A percentile compares a stretch with the other conserved stretches of the same genome.
phyloP scores from a whole-genome alignment of 192 early-diverging fungal genomes.

The Kappamyces sp. region DNA sequence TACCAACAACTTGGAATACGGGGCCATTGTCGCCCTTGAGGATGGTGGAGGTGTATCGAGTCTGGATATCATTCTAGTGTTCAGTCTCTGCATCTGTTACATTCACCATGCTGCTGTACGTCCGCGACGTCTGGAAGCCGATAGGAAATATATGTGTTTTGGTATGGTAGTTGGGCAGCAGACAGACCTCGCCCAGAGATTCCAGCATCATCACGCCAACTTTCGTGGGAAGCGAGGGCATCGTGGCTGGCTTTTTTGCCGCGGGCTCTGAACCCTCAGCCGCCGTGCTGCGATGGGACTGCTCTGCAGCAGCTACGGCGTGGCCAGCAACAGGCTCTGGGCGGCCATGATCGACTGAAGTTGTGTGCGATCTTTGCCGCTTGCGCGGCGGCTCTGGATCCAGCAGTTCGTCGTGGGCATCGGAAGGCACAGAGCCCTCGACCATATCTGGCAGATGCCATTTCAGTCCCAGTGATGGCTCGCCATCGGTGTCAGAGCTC shows the following conservation, averaged over 20 bases:
- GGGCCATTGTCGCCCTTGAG: conserved; percentile 73
- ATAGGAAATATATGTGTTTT: conserved; percentile 92
- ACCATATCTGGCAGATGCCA: conserved; percentile 20
- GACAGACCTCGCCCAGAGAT: conserved; percentile 65
- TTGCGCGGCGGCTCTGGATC: not conserved
- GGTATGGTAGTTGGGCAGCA: conserved; percentile 75
- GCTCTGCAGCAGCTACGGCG: not conserved
- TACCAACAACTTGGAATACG: conserved; percentile 64
- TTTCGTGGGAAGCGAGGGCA: conserved; percentile 67
- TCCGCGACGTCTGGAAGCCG: conserved; percentile 68
- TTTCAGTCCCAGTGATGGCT: not conserved
- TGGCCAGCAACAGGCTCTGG: not conserved
- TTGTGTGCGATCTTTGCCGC: not conserved
- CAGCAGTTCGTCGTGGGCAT: conserved; percentile 11
- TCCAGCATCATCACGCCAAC: conserved; percentile 74
- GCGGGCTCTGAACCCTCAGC: not conserved
- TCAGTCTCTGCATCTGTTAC: conserved; percentile 34
- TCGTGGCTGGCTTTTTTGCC: conserved; percentile 33
- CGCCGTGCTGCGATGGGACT: not conserved
- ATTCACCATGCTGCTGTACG: conserved; percentile 69
- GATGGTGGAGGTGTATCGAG: conserved; percentile 59
- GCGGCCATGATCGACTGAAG: not conserved
- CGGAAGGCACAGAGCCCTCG: conserved; percentile 17
- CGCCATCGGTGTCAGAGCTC: not conserved
- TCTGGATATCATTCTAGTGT: too few species aligned